Evolutionary conservation across 2,329 filamentous ascomycete species (phyloP), one percentile per base, ranked within the genome.

Genomic region (Pezicula rhizophila): DNA sequence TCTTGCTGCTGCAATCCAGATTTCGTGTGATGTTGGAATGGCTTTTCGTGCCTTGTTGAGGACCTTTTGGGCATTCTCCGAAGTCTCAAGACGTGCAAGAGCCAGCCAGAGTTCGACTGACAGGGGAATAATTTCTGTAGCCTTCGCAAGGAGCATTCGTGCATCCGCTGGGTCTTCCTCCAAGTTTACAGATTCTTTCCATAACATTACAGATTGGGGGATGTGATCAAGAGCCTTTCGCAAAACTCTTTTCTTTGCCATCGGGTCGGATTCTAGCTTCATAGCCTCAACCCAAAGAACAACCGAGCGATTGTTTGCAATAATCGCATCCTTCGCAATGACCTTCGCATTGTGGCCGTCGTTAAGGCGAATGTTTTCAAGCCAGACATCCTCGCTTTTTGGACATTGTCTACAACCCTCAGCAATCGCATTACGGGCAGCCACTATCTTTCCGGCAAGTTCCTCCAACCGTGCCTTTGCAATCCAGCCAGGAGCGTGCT

Each of bases 51-150:
- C 95, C 68, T 85, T 91, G 70, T 99, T 99, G 55, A 99, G 78
- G 37, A 99, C 90, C 62, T 92, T 88, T 64, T 96, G 92, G 1
- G 95, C 93, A 60, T 96, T 92, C 58, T 95, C 87, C 0, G 90
- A 88, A 0, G 82, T 87, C 67, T 96, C 92, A 1, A 99, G 76
- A 33, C 90, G 86, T 25, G 93, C 93, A 50, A 97, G 77, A 1
- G 92, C 93, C 41, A 99, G 78, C 93, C 93, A 99, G 1, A 99
- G 73, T 64, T 99, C 95, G 34, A 96, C 85, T 0, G 92, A 96
- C 6, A 95, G 75, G 0, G 92, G 92, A 48, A 99, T 95, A 50
- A 96, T 86, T 60, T 99, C 91, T 0, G 91, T 95, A 0, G 95
- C 95, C 69, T 96, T 96, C 42, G 90, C 91, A 42, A 99, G 79